Evolutionary conservation across 306 rosid species (phyloP), one percentile per base, ranked within the genome.

Genomic region (Coriaria nepalensis): DNA sequence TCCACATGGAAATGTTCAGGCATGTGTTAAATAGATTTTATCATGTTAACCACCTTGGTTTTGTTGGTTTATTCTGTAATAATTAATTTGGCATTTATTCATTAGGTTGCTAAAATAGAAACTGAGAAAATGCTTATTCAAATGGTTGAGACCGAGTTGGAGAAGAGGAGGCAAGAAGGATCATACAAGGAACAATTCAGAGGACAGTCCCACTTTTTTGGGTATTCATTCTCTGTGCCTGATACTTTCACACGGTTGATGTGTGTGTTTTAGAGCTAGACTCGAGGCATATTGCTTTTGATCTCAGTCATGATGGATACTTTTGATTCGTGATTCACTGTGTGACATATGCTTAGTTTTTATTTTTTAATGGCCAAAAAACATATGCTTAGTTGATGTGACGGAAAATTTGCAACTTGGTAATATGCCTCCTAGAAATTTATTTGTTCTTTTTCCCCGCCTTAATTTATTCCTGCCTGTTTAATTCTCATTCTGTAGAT

Each of bases 1-100:
- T 74, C 98, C 98, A n/a, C 98, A 92, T 64, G 98, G 98, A 75
- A 92, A 92, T 71, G 98, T 92, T 47, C 98, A 92, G 96, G 98
- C 82, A 52, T 46, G 33, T 67, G 33, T 49, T 63, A 36, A 52
- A 13, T 42, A 9, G 46, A 60, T 56, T 52, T 43, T 33, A 43
- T 51, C 32, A 49, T 49, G 60, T 56, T 43, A 50, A 57, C 36
- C 47, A 4, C 13, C 13, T 60, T 45, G 55, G 37, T 8, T 43
- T 51, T 45, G 58, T 32, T 29, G 57, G 35, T 15, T 63, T 43
- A 55, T 36, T 53, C 33, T 37, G 12, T 56, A 47, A 45, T 33
- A 32, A 37, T 43, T n/a, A 41, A 47, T 38, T 33, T 35, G 41
- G 29, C 57, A 33, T 62, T 14, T 60, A 63, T 35, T 40, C 54